Evolutionary conservation across 495 filamentous ascomycete genomes (phyloP).

Genomic region (Podospora pseudocomata): DNA sequence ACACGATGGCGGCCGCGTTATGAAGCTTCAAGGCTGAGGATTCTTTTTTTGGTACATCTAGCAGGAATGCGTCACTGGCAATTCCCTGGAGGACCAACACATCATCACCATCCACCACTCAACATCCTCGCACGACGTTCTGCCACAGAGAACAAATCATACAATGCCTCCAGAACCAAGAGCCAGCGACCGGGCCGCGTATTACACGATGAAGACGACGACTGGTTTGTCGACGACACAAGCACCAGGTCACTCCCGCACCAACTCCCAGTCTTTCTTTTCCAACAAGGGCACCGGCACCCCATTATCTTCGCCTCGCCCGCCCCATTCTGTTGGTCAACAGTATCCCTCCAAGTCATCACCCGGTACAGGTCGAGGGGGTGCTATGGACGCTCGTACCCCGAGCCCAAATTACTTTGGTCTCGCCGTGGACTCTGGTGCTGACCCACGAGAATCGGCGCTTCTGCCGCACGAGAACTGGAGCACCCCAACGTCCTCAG

Average conservation of each 20-base stretch:
- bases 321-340: constrained; percentile 45
- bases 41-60: not conserved
- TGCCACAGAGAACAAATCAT: too few species aligned
- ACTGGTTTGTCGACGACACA: constrained; percentile 41
- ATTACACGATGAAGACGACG: constrained; percentile 50
- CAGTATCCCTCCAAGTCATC: constrained; percentile 39
- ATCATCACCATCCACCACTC: not conserved
- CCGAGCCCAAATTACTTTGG: constrained; percentile 83
- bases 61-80: not conserved
- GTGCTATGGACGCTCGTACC: constrained; percentile 37
- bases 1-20: not conserved
- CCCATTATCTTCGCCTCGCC: constrained; percentile 41
- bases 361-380: constrained; percentile 30
- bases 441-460: constrained; percentile 57
- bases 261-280: constrained; percentile 40
- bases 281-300: constrained; percentile 36
- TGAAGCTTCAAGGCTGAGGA: not conserved
- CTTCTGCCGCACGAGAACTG: constrained; percentile 63
- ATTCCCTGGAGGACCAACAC: not conserved
- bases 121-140: not conserved
- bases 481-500: constrained; percentile 63
- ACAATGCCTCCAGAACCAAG: constrained; percentile 27
- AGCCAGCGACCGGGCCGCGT: constrained; percentile 32
- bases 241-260: constrained; percentile 39
- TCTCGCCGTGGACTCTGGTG: constrained; percentile 57